Evolutionary conservation across 1,284 basidiomycete species (phyloP), one percentile per base, ranked within the genome.

Genomic region (Ustilago esculenta): DNA sequence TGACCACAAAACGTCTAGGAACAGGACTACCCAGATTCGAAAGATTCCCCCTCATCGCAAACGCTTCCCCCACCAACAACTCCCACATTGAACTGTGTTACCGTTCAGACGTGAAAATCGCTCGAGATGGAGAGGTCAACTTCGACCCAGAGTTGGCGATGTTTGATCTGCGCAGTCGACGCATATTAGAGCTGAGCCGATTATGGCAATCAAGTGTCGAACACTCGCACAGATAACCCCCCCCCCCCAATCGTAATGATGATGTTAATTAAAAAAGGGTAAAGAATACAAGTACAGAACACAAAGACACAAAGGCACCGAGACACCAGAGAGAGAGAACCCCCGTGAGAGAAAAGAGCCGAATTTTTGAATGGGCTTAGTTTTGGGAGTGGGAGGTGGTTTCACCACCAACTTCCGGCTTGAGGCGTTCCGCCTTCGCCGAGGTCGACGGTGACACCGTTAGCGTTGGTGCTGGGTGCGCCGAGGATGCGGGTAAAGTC

Each of bases 391-490:
- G 27, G 6, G 27, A 29, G 12, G 24, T 10, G 3, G n/a, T 0
- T 21, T 39, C 40, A 70, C 60, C 60, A 70, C 67, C 67, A 70
- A 21, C 60, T 64, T 1, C 56, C 60, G 12, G 51, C 59, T 39
- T 70, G 60, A 2, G 67, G 67, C 6, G 67, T 70, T 12, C 49
- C 55, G 0, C 50, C 60, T 18, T 70, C 56, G 8, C 36, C 56
- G 15, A 68, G 18, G 41, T 66, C 47, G 2, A 66, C 32, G 23
- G 23, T 21, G 2, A 14, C 34, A 10, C 25, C 21, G 15, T 29
- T n/a, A 23, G n/a, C 37, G 27, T 25, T 37, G 6, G 20, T 33
- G 0, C 11, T 14, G 8, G 24, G 34, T 14, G 34, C 25, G n/a
- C n/a, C n/a, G 12, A 18, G 23, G 5, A n/a, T 21, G 6, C 43